Evolutionary conservation across 148 eudicot genomes (phyloP).

Genomic region (Spergularia bocconei): DNA sequence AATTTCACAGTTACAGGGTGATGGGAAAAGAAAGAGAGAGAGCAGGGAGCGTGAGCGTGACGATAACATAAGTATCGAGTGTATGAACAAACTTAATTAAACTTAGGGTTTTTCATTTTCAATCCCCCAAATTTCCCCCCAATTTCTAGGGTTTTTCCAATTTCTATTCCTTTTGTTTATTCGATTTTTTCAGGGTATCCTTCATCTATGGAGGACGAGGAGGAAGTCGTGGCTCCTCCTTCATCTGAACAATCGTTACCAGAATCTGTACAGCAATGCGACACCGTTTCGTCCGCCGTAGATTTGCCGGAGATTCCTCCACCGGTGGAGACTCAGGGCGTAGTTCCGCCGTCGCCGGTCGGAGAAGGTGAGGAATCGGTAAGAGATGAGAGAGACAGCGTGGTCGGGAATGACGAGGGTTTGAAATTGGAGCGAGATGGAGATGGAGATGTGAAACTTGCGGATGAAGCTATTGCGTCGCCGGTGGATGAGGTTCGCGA

Average conservation of each 20-base stretch:
- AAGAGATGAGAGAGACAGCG: conserved; percentile 6
- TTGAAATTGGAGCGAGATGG: conserved; percentile 8
- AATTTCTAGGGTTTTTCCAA: conserved; percentile 26
- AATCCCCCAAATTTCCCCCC: background rate
- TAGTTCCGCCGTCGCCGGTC: background rate
- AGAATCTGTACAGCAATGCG: conserved; percentile 21
- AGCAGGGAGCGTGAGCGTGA: background rate
- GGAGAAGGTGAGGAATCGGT: background rate
- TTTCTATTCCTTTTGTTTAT: background rate
- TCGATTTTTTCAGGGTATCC: background rate
- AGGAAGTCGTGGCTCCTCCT: conserved; percentile 23
- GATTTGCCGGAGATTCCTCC: conserved; percentile 7
- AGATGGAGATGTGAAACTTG: background rate
- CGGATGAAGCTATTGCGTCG: background rate
- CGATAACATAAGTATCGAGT: too few relatives aligned
- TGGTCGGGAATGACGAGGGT: background rate
- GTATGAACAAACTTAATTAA: conserved; percentile 16
- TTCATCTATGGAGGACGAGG: conserved; percentile 40
- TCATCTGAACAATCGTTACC: conserved; percentile 2
- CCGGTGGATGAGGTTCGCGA: background rate
- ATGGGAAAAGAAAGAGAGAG: background rate
- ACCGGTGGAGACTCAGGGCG: background rate
- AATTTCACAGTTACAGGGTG: too few relatives aligned
- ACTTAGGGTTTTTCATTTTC: conserved; percentile 30
- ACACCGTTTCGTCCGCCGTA: conserved; percentile 8